These are phyloP conservation scores for Lactarius sp. DNA, from an alignment of 768 basidiomycete species.

Conservation along the genomic window DNA sequence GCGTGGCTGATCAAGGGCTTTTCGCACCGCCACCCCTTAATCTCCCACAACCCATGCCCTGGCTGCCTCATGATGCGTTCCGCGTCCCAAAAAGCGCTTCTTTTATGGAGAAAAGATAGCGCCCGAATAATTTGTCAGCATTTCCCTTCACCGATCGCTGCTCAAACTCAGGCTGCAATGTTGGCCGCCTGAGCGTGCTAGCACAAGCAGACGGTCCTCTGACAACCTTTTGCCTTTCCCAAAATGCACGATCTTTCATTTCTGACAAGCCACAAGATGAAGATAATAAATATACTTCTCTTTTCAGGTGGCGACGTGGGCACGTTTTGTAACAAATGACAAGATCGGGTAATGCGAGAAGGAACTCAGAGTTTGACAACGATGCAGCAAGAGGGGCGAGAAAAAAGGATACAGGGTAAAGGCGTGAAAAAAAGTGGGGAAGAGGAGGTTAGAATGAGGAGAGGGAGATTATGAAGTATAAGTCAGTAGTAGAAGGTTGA, in stretches of 20 bases:
- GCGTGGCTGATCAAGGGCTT: too few relatives aligned
- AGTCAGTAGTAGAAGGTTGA: background rate
- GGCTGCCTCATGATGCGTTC: too few relatives aligned
- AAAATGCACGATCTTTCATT: background rate
- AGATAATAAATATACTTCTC: background rate
- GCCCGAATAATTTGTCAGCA: too few relatives aligned
- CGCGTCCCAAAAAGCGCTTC: too few relatives aligned
- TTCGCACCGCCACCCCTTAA: too few relatives aligned
- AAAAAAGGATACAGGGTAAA: background rate
- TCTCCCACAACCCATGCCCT: too few relatives aligned
- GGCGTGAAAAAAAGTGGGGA: background rate
- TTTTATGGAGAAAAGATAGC: too few relatives aligned
- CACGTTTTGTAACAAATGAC: background rate
- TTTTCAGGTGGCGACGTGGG: background rate
- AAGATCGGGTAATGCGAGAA: background rate
- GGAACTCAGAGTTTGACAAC: background rate
- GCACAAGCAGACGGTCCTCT: background rate
- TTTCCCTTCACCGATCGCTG: too few relatives aligned
- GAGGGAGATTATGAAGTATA: constrained; percentile 9
- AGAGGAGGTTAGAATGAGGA: background rate
- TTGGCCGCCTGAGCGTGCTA: background rate
- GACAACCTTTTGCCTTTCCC: too few relatives aligned
- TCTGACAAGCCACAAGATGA: background rate
- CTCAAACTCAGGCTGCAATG: background rate
- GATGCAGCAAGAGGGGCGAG: background rate